Conservation (phyloP, 129 eudicot genomes). For the Logfia minima region DNA sequence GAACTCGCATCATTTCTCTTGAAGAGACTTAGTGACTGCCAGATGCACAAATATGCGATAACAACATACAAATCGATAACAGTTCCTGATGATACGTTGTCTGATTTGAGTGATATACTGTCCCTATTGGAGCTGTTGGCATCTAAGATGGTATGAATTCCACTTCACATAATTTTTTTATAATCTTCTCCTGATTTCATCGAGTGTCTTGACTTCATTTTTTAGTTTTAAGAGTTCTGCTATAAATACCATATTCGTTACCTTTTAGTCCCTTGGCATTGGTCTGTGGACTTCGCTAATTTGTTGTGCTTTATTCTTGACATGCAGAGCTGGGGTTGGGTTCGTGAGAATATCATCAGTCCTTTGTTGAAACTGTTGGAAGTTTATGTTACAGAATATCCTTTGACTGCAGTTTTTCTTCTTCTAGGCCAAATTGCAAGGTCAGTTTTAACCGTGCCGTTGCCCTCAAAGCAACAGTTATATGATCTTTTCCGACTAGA, state of each 20-base stretch:
- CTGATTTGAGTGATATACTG: constrained; percentile 50
- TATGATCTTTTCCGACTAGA: not conserved
- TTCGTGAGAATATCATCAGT: constrained; percentile 48
- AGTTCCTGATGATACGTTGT: constrained; percentile 33
- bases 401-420: constrained; percentile 48
- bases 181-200: not conserved
- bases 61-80: constrained; percentile 9
- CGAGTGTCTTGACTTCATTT: not conserved
- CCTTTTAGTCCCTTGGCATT: not conserved
- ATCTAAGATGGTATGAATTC: constrained; percentile 62
- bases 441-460: constrained; percentile 33
- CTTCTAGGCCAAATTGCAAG: constrained; percentile 79
- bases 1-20: constrained; percentile 48
- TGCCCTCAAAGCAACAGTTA: not conserved
- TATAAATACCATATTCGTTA: not conserved
- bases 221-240: not conserved
- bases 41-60: constrained; percentile 17
- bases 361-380: constrained; percentile 49
- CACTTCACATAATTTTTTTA: not conserved
- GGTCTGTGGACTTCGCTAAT: not conserved
- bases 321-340: constrained; percentile 84
- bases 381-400: constrained; percentile 34
- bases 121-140: constrained; percentile 78
- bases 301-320: constrained; percentile 19
- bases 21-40: constrained; percentile 34